Base-by-base conservation (phyloP, 2,329 filamentous ascomycete genomes). In the Fusarium verticillioides region DNA sequence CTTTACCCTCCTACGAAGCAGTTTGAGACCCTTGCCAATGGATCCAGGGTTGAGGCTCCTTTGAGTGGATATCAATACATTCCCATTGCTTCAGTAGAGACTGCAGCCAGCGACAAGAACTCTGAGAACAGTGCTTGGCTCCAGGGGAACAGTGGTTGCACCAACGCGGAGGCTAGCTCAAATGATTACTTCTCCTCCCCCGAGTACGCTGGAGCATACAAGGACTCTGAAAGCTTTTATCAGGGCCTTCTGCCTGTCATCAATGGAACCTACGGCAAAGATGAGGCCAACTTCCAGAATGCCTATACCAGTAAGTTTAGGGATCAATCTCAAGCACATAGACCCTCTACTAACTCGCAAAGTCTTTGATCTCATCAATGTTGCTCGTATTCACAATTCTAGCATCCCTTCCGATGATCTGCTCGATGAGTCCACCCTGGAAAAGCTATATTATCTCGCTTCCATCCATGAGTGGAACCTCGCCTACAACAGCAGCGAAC, bases 21-120 rank as follows among this genome's bases (percentile, higher is more conserved):
- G 19, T 79, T 86, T 40, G 87, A 93, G 82, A 90, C 85, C 5
- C 88, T 97, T 44, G 89, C 89, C 76, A 95, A 97, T 81, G 92
- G 92, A 56, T 89, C 88, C 28, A 84, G 83, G 8, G 85, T 95
- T 18, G 84, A 90, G 64, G 85, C 90, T 4, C 94, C 95, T 0
- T 83, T 97, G 78, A 86, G 89, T 69, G 95, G 95, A 32, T 97
- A 95, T 80, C 95, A 98, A 82, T 89, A 96, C 69, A 92, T 97
- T 74, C 93, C 94, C 23, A 85, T 98, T 62, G 88, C 91, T 66
- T 84, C 88, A 7, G 86, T 93, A 34, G 81, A 85, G 6, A 86
- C 85, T 5, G 90, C 80, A 15, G 86, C 88, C 19, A 87, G 90
- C 60, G 83, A 85, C 30, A 82, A 85, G 11, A 87, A 90, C 74